A percentile compares a stretch with the other conserved stretches of the same genome.
These are phyloP conservation scores for Cercospora nicotianae DNA, from an alignment of 2,329 filamentous ascomycete genomes.

Conservation along the genomic window DNA sequence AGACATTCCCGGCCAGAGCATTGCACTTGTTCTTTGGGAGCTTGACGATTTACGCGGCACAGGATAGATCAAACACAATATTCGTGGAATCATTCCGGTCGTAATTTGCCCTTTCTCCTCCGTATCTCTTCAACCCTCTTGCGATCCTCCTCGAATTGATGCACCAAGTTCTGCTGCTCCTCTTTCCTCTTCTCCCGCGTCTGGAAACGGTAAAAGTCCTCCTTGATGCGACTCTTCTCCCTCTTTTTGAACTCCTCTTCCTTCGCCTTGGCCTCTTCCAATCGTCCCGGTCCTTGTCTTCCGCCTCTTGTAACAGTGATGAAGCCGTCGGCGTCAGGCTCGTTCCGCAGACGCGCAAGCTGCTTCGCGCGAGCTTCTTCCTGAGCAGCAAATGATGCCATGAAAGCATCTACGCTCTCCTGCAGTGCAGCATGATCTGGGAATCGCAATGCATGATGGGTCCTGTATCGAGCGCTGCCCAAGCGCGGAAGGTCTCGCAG, in stretches of 20 bases:
- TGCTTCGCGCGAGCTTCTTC: conserved; percentile 65
- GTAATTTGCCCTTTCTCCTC: conserved; percentile 29
- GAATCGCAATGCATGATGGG: conserved; percentile 70
- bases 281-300: conserved; percentile 68
- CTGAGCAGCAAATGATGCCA: conserved; percentile 70
- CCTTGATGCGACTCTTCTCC: conserved; percentile 61
- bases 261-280: conserved; percentile 59
- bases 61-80: neutral
- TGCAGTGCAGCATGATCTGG: conserved; percentile 69
- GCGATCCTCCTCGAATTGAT: conserved; percentile 61
- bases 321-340: conserved; percentile 93
- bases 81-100: conserved; percentile 21
- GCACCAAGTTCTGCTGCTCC: conserved; percentile 67
- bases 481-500: conserved; percentile 58
- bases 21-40: too few relatives aligned
- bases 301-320: conserved; percentile 84
- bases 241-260: conserved; percentile 62
- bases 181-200: conserved; percentile 75
- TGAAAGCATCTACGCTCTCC: conserved; percentile 77
- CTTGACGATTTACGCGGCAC: neutral
- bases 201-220: conserved; percentile 84
- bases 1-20: too few relatives aligned
- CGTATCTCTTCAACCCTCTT: conserved; percentile 31
- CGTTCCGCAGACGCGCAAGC: conserved; percentile 65
- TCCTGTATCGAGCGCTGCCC: conserved; percentile 55